Evolutionary conservation across 2,329 filamentous ascomycete genomes (phyloP), one percentile per base, ranked within the genome.

Genomic region (Ceratocystis destructans): DNA sequence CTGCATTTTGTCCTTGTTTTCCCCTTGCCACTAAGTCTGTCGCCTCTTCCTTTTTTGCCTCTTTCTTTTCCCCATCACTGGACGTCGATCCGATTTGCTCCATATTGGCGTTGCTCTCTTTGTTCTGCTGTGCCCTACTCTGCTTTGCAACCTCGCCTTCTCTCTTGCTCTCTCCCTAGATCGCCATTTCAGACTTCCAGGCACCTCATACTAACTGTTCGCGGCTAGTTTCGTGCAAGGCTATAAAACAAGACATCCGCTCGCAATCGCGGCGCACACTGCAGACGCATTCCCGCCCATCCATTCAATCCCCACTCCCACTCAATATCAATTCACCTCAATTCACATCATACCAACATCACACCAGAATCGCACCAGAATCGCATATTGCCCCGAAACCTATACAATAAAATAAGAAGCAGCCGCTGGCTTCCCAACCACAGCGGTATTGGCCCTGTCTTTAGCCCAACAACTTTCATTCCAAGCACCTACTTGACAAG

Each of bases 1-100:
- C 55, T 59, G 28, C 55, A 59, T 25, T 59, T 37, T 20, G 55
- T 28, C 28, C 28, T 37, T 59, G 55, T 48, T 65, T 61, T 65
- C 50, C 22, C 48, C 31, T 61, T 25, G 53, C 55, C 53, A 63
- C 61, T 50, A 46, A 41, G 17, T 48, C 25, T 31, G 37, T 48
- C 45, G 17, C 46, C 44, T 63, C 61, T 31, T 63, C 61, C 44
- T 46, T 48, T 45, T 33, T 37, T 45, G 44, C 44, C 41, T 33
- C 8, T 25, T 25, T 62, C 25, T 46, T 31, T 15, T 20, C 44
- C 22, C 22, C 37, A 46, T 50, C 44, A 50, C n/a, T 48, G 31
- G 48, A 63, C 44, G 17, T 45, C 61, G 22, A 31, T 37, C 25
- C 61, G 45, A 17, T 63, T 48, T 53, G 48, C 20, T 53, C 12